Conservation (phyloP, 805 yeast species). For the Trichomonascus vanleenenianus region DNA sequence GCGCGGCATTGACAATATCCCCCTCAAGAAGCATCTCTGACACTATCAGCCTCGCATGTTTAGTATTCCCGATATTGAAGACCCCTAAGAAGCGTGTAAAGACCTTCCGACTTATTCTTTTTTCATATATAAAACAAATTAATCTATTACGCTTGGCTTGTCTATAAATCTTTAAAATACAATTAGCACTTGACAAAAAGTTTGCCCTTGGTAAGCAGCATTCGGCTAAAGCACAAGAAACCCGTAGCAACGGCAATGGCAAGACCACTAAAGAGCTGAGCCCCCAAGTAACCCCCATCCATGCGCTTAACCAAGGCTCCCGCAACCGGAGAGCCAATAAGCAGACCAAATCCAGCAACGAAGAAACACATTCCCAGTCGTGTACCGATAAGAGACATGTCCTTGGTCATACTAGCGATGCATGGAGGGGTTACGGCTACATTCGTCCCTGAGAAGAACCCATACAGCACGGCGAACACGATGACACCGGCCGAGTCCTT, state of each 20-base stretch:
- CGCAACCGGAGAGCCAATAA: conserved; percentile 27
- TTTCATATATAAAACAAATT: too few species aligned
- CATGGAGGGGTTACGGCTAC: conserved; percentile 26
- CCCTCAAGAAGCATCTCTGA: too few species aligned
- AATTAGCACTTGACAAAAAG: too few species aligned
- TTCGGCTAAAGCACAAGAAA: too few species aligned
- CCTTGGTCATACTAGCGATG: conserved; percentile 25
- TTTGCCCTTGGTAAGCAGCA: too few species aligned
- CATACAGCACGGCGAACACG: conserved; percentile 25
- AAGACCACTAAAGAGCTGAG: conserved; percentile 15
- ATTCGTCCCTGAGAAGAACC: conserved; percentile 26
- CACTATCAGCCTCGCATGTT: too few species aligned
- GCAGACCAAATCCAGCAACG: conserved; percentile 43
- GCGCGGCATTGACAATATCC: too few species aligned
- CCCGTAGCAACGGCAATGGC: not conserved
- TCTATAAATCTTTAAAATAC: too few species aligned
- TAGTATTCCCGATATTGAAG: too few species aligned
- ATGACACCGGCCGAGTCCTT: conserved; percentile 22
- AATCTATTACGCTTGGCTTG: too few species aligned
- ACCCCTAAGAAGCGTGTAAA: too few species aligned
- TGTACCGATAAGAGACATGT: conserved; percentile 35
- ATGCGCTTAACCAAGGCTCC: conserved; percentile 20
- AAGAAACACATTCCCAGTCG: conserved; percentile 57
- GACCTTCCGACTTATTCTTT: too few species aligned
- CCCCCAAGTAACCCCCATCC: conserved; percentile 14